Evolutionary conservation across 1,284 basidiomycete genomes (phyloP), one percentile per base, ranked within the genome.

Genomic region (Sporisorium scitamineum): DNA sequence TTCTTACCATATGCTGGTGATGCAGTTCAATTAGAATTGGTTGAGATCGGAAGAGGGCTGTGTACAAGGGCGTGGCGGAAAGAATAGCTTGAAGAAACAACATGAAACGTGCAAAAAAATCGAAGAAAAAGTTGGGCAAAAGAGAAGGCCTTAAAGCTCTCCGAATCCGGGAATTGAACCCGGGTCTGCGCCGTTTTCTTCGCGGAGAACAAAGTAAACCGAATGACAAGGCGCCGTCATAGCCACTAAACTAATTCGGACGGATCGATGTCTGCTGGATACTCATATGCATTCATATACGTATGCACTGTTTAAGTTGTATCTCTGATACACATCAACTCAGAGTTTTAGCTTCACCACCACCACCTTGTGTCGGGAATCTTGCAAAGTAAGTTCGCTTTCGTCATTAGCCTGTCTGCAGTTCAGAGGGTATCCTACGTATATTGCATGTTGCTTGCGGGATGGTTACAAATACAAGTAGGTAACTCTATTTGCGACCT

Each of bases 241-340:
- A 77, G 74, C 74, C 74, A 77, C 74, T 77, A 77, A 77, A 77
- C 74, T 77, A 77, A 77, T 76, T 76, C 73, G 73, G 73, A 76
- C 39, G 29, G 34, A 13, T 45, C 61, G 32, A 32, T 62, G 50
- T 32, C 14, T 10, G 1, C 18, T 2, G 9, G 1, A 1, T 9
- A 5, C 5, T 0, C 2, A 0, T 20, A 29, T 41, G 64, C 47
- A 6, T 45, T 10, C 34, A 34, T 32, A 60, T 61, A 56, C 8
- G 26, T 26, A 11, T n/a, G n/a, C n/a, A n/a, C n/a, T n/a, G n/a
- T n/a, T n/a, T n/a, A n/a, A n/a, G n/a, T n/a, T n/a, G n/a, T n/a
- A n/a, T n/a, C n/a, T n/a, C n/a, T n/a, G n/a, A n/a, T n/a, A n/a
- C n/a, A n/a, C n/a, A n/a, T n/a, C n/a, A n/a, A n/a, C n/a, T n/a